Evolutionary conservation across 2,329 filamentous ascomycete species (phyloP).

Genomic region (Alternaria sp.): DNA sequence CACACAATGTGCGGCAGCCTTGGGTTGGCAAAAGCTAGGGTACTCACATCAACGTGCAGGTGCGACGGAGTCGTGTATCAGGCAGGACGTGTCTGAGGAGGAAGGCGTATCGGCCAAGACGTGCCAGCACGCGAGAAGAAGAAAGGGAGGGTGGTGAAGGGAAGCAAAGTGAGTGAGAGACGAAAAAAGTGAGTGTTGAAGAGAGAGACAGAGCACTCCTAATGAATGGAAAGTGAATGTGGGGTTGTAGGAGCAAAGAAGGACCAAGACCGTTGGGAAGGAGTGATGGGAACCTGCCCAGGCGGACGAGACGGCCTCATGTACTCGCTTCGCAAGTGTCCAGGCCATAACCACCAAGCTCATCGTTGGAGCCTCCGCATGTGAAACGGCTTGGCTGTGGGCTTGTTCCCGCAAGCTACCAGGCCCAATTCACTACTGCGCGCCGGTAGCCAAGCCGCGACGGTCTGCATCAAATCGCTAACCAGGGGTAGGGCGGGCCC

Average conservation of each 20-base stretch:
- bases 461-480: not conserved
- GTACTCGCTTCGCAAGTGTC: slow-evolving; percentile 35
- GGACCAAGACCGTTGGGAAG: slow-evolving; percentile 22
- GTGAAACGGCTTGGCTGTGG: slow-evolving; percentile 47
- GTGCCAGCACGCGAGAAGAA: slow-evolving; percentile 46
- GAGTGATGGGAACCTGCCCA: slow-evolving; percentile 1
- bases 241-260: slow-evolving; percentile 26
- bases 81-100: slow-evolving; percentile 27
- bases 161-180: slow-evolving; percentile 14
- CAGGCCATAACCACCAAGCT: slow-evolving; percentile 41
- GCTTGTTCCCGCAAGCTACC: slow-evolving; percentile 34
- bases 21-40: slow-evolving; percentile 10
- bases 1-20: slow-evolving; percentile 20
- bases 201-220: slow-evolving; percentile 29
- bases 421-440: slow-evolving; percentile 29
- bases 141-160: slow-evolving; percentile 17
- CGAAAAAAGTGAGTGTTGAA: slow-evolving; percentile 20
- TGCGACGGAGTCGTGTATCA: slow-evolving; percentile 35
- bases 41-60: slow-evolving; percentile 47
- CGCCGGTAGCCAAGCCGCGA: slow-evolving; percentile 29
- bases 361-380: slow-evolving; percentile 37
- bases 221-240: slow-evolving; percentile 38
- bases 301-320: slow-evolving; percentile 32
- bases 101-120: slow-evolving; percentile 44
- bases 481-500: not conserved